Base-by-base conservation (phyloP, 148 eudicot genomes). In the Talinum fruticosum region DNA sequence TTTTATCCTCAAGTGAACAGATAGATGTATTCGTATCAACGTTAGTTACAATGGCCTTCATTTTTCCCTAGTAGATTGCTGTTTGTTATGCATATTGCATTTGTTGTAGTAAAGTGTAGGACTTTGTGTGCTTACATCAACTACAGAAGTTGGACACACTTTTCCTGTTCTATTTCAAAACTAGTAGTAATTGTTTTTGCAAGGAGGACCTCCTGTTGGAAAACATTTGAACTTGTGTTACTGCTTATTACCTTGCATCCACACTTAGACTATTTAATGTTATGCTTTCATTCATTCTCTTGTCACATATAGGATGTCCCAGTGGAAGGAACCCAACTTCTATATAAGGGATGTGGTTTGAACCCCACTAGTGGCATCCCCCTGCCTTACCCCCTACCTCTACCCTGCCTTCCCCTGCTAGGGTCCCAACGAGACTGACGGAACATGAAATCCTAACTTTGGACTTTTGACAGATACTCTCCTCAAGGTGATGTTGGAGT, bases 401-500 rank as follows among this genome's bases (percentile, higher is more conserved):
- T 28, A 15, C 66, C 32, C 26, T 28, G 32, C 18, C 66, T 62
- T 62, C 66, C 33, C 16, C 33, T 2, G 2, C 10, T 13, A 26
- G 34, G 66, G 30, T 62, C 15, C 28, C 33, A n/a, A n/a, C n/a
- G n/a, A n/a, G n/a, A n/a, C n/a, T n/a, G n/a, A n/a, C n/a, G n/a
- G n/a, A n/a, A n/a, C n/a, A 23, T 66, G 49, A 15, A 66, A 30
- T 38, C 32, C 35, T 57, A 4, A 65, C 24, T 67, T 35, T 70
- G 78, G 33, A 69, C 73, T 73, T 83, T 72, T 80, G 57, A 77
- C 90, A 93, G 98, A 91, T 84, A 82, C 83, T 79, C 94, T 93
- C 81, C 87, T 93, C 76, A 90, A 76, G 79, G 85, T 87, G 89
- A 86, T 93, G 82, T 78, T 87, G 88, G 94, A 87, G 84, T 90